Conservation (phyloP, 768 basidiomycete genomes). For the Hypsizygus marmoreus region DNA sequence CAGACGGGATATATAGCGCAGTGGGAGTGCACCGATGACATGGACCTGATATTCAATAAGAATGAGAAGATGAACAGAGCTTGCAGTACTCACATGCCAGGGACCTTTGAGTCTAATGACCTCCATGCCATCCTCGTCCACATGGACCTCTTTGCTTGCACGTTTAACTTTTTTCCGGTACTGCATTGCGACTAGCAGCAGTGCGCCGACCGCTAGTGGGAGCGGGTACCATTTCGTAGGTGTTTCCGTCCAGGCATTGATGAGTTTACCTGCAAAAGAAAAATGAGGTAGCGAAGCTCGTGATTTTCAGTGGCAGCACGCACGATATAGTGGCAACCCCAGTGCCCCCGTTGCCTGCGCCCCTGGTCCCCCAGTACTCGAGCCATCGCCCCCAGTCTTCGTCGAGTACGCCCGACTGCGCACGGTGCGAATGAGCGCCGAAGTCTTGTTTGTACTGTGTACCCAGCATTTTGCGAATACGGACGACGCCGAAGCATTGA, state of each 20-base stretch:
- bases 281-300: constrained; percentile 9
- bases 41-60: constrained; percentile 63
- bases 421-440: constrained; percentile 47
- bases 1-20: constrained; percentile 92
- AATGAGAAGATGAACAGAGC: background rate
- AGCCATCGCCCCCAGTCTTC: constrained; percentile 29
- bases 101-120: constrained; percentile 83
- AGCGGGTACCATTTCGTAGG: constrained; percentile 96
- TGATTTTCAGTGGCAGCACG: constrained; percentile 20
- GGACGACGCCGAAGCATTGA: constrained; percentile 52
- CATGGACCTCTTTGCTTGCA: constrained; percentile 62
- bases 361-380: constrained; percentile 22
- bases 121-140: constrained; percentile 84
- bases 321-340: constrained; percentile 55
- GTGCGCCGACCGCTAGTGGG: constrained; percentile 85
- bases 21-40: constrained; percentile 91
- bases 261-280: constrained; percentile 53
- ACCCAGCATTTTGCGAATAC: constrained; percentile 55
- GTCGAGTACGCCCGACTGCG: constrained; percentile 44
- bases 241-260: constrained; percentile 81
- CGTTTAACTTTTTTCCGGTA: constrained; percentile 61
- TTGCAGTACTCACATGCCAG: constrained; percentile 74
- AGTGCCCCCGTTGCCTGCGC: constrained; percentile 21
- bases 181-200: constrained; percentile 80
- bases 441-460: constrained; percentile 54